Evolutionary conservation across 805 yeast species (phyloP).

Genomic region (Starmerella sp.): DNA sequence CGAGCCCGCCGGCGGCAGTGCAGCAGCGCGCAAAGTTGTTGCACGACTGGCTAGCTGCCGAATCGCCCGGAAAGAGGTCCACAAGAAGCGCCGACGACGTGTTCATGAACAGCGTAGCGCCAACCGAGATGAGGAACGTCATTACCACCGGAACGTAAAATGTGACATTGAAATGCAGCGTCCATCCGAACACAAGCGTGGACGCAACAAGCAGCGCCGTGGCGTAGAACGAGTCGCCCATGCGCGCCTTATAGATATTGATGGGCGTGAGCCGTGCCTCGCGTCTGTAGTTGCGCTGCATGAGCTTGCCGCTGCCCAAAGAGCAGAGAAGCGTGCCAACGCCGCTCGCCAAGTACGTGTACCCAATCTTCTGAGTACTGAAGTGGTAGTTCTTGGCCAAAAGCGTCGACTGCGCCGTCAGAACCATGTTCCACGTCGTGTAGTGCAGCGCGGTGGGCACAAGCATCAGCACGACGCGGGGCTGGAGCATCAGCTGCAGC

Average conservation of each 20-base stretch:
- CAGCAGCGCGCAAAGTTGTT: conserved; percentile 63
- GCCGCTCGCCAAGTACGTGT: conserved; percentile 67
- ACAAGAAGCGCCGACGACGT: conserved; percentile 56
- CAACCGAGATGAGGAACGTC: conserved; percentile 45
- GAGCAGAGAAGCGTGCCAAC: conserved; percentile 53
- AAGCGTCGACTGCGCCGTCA: conserved; percentile 52
- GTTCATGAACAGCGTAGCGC: conserved; percentile 47
- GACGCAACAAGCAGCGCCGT: conserved; percentile 34
- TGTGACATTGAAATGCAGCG: conserved; percentile 39
- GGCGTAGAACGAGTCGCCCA: conserved; percentile 38
- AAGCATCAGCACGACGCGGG: conserved; percentile 40
- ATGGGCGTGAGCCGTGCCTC: conserved; percentile 20
- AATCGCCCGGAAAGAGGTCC: conserved; percentile 59
- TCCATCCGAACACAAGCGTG: conserved; percentile 61
- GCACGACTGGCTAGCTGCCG: conserved; percentile 66
- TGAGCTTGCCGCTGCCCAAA: conserved; percentile 42
- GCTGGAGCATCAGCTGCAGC: conserved; percentile 36
- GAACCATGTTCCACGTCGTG: conserved; percentile 57
- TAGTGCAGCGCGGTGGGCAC: conserved; percentile 53
- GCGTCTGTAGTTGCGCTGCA: conserved; percentile 42
- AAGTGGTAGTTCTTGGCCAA: conserved; percentile 42
- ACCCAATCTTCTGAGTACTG: conserved; percentile 48
- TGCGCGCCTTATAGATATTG: conserved; percentile 41
- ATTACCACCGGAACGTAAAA: conserved; percentile 48
- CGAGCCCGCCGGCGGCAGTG: conserved; percentile 60